Evolutionary conservation across 306 rosid genomes (phyloP), one percentile per base, ranked within the genome.

Genomic region (Dicorynia guianensis): DNA sequence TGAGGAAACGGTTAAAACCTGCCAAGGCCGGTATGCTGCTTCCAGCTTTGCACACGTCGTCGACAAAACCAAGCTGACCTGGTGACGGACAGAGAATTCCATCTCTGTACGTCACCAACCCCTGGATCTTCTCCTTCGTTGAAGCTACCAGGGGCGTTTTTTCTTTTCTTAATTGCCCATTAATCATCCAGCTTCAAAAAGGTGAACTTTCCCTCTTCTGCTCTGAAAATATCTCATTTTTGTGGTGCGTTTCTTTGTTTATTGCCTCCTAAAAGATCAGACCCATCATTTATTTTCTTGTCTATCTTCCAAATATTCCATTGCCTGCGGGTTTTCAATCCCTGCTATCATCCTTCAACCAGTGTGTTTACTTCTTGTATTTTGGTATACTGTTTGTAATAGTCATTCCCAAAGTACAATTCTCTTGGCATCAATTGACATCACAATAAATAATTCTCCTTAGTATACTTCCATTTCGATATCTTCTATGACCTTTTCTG

Each of bases 41-140:
- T n/a, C 47, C 1, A 18, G 42, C 38, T 39, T 56, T 19, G 75
- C 57, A 17, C 66, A 17, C 30, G 53, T 30, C 67, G 46, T 76
- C 71, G 59, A 57, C 49, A 8, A 13, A 49, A 77, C 67, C 59
- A 71, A 46, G 67, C 68, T 72, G 49, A 65, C 74, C 13, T 33
- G 65, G 79, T 2, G 34, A 44, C n/a, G 5, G 30, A 25, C 6
- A 47, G 17, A 34, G 7, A 44, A 46, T 5, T 33, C 35, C 11
- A 33, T 67, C 44, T 20, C 33, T 44, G 7, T 52, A 9, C 55
- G 20, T 72, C n/a, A n/a, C n/a, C n/a, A n/a, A n/a, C 0, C 25
- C 17, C 40, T 35, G 56, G 30, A 20, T 49, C 18, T 20, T 19
- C 18, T 13, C 11, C 15, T 46, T 46, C 52, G 19, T 15, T 30